Base-by-base conservation (phyloP, 1,139 yeast species). In the Torulaspora pretoriensis region DNA sequence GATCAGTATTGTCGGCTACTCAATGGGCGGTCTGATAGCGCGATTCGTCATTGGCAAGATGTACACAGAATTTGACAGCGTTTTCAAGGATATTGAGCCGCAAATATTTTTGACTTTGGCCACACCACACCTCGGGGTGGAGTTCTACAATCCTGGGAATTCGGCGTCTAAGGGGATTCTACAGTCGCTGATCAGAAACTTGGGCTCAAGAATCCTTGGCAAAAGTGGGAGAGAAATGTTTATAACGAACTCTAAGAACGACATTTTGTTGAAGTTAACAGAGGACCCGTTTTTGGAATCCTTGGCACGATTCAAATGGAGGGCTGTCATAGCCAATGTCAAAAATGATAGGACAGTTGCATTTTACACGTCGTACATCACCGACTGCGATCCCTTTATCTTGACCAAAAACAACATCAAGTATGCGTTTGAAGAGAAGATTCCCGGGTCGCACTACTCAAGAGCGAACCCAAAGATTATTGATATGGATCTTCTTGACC, bases 51-150 rank as follows among this genome's bases (percentile, higher is more conserved):
- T 88, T 48, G 97, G 96, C 0, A 61, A 60, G 46, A 55, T 61
- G 55, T 59, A 50, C 19, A 51, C 59, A 2, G 65, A 63, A 34
- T 59, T 57, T 43, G 45, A 42, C n/a, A 72, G 81, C 40, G 67
- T 88, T 37, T 87, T 87, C 54, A 74, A 79, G 2, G 57, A 57
- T 2, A 76, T 87, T 13, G 68, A 74, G 52, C 96, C 96, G 0
- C 67, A 76, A 2, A 68, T 79, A 41, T 83, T 83, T 59, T 74
- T 89, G 12, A 85, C 96, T 0, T 83, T 89, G 69, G 97, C 97
- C 2, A 82, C 96, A 1, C 97, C 97, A 1, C 97, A 90, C 67
- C 69, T 87, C 6, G 96, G 96, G 0, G 75, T 84, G 9, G 73
- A 73, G 36, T 74, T 72, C 54, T 69, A 68, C 43, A 59, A 62